Percentiles rank a stretch among this genome's conserved stretches.
These are phyloP conservation scores for Sanguinoderma infundibulare DNA, from an alignment of 1,284 basidiomycete genomes.

Conservation along the genomic window DNA sequence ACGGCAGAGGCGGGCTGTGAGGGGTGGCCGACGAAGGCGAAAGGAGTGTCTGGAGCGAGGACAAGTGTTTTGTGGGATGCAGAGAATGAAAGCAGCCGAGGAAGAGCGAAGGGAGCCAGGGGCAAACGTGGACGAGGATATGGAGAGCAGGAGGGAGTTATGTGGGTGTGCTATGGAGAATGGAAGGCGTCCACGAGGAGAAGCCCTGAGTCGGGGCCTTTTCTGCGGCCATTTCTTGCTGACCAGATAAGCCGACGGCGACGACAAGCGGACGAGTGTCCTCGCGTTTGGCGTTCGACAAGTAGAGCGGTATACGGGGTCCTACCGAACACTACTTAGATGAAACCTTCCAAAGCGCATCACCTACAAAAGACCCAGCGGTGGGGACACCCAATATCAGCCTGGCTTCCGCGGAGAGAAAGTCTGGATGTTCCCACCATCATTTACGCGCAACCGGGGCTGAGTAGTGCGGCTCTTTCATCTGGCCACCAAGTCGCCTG, in stretches of 20 bases:
- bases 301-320: constrained; percentile 6
- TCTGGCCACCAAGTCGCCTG: too few species aligned
- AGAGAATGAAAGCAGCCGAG: constrained; percentile 1
- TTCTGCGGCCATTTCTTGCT: constrained; percentile 6
- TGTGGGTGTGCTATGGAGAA: constrained; percentile 16
- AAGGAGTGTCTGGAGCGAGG: background rate
- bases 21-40: background rate
- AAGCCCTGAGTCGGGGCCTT: constrained; percentile 2
- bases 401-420: background rate
- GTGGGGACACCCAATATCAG: background rate
- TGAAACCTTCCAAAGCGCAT: too few species aligned
- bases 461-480: too few species aligned
- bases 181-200: constrained; percentile 22
- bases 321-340: background rate
- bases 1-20: background rate
- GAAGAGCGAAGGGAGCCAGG: background rate
- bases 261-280: background rate
- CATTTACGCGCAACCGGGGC: background rate
- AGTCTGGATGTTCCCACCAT: background rate
- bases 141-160: constrained; percentile 12
- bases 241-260: constrained; percentile 18
- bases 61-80: constrained; percentile 2
- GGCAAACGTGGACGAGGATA: constrained; percentile 6
- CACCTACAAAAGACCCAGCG: too few species aligned
- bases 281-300: background rate